A percentile compares a stretch with the other conserved stretches of the same genome.
Conservation (phyloP, 2,329 filamentous ascomycete genomes). For the Aspergillus uvarum region DNA sequence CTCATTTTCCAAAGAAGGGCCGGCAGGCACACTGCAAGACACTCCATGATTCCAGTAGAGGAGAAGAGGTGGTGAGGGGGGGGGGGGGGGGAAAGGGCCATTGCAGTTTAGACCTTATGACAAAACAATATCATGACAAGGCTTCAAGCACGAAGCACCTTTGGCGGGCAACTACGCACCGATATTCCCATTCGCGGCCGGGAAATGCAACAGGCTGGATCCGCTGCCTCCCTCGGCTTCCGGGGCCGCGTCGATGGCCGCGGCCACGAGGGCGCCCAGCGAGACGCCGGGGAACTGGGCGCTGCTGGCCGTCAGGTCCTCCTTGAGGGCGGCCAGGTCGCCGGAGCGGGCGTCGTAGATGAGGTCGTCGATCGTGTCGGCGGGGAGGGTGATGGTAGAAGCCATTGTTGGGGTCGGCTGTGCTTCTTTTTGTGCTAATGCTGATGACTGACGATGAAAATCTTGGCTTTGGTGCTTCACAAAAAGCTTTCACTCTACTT, state of each 20-base stretch:
- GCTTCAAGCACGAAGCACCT: too few species aligned
- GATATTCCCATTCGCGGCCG: slow-evolving; percentile 82
- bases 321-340: slow-evolving; percentile 67
- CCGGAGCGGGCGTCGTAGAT: slow-evolving; percentile 81
- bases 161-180: slow-evolving; percentile 54
- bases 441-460: too few species aligned
- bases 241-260: slow-evolving; percentile 70
- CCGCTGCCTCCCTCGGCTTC: slow-evolving; percentile 64
- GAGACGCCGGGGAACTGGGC: slow-evolving; percentile 60
- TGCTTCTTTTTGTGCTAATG: too few species aligned
- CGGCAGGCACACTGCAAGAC: too few species aligned
- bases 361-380: slow-evolving; percentile 87
- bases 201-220: slow-evolving; percentile 72
- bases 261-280: slow-evolving; percentile 62
- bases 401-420: slow-evolving; percentile 13
- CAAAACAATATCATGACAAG: too few species aligned
- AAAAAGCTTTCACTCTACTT: too few species aligned
- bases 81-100: too few species aligned
- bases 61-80: too few species aligned
- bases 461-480: too few species aligned
- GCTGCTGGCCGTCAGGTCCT: slow-evolving; percentile 59
- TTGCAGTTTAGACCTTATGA: too few species aligned
- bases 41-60: too few species aligned
- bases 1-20: too few species aligned
- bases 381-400: slow-evolving; percentile 52